Conservation (phyloP, 1,284 basidiomycete species). For the Cutaneotrichosporon sp. region DNA sequence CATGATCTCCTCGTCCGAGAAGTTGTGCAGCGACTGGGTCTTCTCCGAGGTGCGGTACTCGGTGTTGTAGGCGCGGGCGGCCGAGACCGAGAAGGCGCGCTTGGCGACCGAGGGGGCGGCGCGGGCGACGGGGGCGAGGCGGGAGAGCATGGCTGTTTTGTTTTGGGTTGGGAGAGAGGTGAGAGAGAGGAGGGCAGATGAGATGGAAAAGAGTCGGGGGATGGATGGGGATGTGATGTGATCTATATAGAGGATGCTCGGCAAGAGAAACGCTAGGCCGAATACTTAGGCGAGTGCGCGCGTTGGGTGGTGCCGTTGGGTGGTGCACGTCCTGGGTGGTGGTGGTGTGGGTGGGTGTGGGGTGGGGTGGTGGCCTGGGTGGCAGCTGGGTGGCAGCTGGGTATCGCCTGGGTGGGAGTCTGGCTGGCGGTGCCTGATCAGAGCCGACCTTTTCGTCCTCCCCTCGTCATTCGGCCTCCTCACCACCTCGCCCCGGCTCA, state of each 20-base stretch:
- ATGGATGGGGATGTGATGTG: neutral
- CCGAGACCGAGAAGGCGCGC: conserved; percentile 30
- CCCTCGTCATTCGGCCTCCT: too few species aligned
- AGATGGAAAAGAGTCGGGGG: neutral
- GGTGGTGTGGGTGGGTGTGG: too few species aligned
- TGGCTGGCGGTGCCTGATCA: too few species aligned
- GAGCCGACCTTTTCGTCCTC: too few species aligned
- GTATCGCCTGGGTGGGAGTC: too few species aligned
- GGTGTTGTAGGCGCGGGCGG: conserved; percentile 37
- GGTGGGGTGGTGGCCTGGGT: too few species aligned
- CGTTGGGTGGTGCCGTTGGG: too few species aligned
- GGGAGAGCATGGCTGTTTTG: conserved; percentile 23
- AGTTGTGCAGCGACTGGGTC: conserved; percentile 62
- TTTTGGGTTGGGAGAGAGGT: conserved; percentile 8
- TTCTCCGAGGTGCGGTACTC: conserved; percentile 47
- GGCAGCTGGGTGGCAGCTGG: too few species aligned
- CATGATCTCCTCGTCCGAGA: conserved; percentile 90
- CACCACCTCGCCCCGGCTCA: conserved; percentile 1
- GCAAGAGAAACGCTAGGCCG: neutral
- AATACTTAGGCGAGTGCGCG: conserved; percentile 2
- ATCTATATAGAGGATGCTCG: conserved; percentile 4
- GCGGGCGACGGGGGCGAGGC: conserved; percentile 23
- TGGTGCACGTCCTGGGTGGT: too few species aligned
- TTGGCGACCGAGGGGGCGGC: conserved; percentile 17
- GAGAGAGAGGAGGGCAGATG: neutral